Base-by-base conservation (phyloP, 352 stramenopile genomes). In the Phytophthora brassicae region DNA sequence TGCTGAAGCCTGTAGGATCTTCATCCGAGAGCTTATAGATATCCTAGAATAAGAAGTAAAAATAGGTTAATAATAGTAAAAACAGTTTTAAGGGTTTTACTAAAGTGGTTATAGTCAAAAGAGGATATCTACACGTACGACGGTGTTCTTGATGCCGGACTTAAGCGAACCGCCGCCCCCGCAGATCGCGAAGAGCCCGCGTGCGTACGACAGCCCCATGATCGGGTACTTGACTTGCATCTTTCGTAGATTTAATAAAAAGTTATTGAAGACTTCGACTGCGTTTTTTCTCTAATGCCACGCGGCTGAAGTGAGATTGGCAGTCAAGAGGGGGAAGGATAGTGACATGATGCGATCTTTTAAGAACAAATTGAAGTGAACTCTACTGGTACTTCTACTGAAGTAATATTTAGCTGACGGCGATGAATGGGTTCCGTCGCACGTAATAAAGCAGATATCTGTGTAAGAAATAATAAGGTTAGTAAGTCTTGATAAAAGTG, bases 221-320 rank as follows among this genome's bases (percentile, higher is more conserved):
- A 94, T 90, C 24, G 85, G 85, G 61, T 92, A 94, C 64, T 88
- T 90, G 66, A 93, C 84, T 46, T 83, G 70, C 83, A 94, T 94
- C 17, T 9, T 71, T n/a, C n/a, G n/a, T n/a, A n/a, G n/a, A n/a
- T n/a, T n/a, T n/a, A n/a, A n/a, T n/a, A n/a, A n/a, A n/a, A n/a
- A n/a, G n/a, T n/a, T n/a, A n/a, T n/a, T n/a, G n/a, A n/a, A n/a
- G n/a, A n/a, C n/a, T n/a, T n/a, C n/a, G n/a, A n/a, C n/a, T n/a
- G 53, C 28, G 19, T n/a, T 31, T 31, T 31, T 54, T 38, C 49
- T n/a, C 35, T 6, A 62, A 35, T 23, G 61, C 43, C 60, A 60
- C 60, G 54, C 36, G 46, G 60, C 60, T n/a, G 22, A 13, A 2
- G 12, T 29, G 9, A 46, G 8, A 8, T 31, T 22, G 50, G 28